Evolutionary conservation across 257 asterid genomes (phyloP).

Genomic region (Salvia miltiorrhiza): DNA sequence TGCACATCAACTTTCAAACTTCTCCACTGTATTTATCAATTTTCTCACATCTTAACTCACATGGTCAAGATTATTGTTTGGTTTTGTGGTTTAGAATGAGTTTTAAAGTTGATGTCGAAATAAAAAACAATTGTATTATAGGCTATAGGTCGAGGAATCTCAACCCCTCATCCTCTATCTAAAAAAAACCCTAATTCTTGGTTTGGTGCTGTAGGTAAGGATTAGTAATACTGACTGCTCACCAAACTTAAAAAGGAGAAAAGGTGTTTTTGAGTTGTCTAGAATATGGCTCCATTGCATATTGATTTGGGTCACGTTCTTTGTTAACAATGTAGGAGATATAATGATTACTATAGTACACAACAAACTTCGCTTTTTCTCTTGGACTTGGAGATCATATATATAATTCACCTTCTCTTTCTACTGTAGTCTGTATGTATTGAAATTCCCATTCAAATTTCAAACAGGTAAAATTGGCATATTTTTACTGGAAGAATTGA

Average conservation of each 20-base stretch:
- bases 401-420: neutral
- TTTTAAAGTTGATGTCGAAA: no score
- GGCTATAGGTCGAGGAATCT: no score
- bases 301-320: conserved; percentile 29
- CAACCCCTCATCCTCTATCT: no score
- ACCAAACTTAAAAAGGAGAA: conserved; percentile 10
- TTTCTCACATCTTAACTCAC: no score
- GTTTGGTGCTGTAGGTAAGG: neutral
- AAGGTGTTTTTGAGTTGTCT: neutral
- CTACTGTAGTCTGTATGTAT: no score
- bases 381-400: neutral
- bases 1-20: no score
- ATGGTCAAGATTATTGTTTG: no score
- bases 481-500: neutral
- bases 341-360: conserved; percentile 38
- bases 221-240: conserved; percentile 2
- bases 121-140: no score
- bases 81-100: no score
- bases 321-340: conserved; percentile 22
- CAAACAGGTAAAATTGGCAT: neutral
- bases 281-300: conserved; percentile 21
- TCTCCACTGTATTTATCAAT: no score
- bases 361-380: conserved; percentile 17
- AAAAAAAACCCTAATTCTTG: neutral
- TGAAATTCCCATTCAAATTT: neutral